Evolutionary conservation across 305 asterid genomes (phyloP).

Genomic region (Fraxinus nigra): DNA sequence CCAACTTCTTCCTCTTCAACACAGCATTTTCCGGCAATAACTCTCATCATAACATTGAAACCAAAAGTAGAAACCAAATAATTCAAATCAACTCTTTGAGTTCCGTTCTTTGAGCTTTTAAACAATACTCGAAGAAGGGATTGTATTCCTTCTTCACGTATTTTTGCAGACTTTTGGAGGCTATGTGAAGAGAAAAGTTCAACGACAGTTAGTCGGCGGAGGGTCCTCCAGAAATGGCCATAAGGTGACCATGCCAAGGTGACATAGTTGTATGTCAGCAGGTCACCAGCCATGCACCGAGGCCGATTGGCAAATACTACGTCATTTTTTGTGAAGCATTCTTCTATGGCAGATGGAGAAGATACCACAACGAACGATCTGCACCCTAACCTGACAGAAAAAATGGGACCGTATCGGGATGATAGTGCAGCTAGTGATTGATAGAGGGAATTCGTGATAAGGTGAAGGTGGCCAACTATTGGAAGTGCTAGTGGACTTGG

Average conservation of each 20-base stretch:
- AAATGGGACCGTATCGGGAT: conserved; percentile 32
- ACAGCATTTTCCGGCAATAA: conserved; percentile 38
- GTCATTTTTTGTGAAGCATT: conserved; percentile 49
- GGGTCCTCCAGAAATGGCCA: conserved; percentile 34
- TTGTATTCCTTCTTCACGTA: conserved; percentile 27
- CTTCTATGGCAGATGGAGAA: conserved; percentile 42
- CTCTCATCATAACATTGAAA: conserved; percentile 30
- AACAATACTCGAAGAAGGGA: conserved; percentile 19
- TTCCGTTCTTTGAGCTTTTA: neutral
- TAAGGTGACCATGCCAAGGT: conserved; percentile 21
- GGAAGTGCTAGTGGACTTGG: conserved; percentile 42
- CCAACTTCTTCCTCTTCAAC: conserved; percentile 28
- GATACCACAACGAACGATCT: conserved; percentile 32
- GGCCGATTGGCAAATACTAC: conserved; percentile 47
- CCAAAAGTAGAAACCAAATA: conserved; percentile 18
- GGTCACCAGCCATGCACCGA: conserved; percentile 29
- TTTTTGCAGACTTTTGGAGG: conserved; percentile 27
- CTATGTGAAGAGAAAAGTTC: conserved; percentile 41
- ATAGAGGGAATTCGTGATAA: conserved; percentile 33
- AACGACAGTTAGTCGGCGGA: conserved; percentile 29
- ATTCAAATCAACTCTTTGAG: conserved; percentile 28
- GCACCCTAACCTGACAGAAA: conserved; percentile 36
- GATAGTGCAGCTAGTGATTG: conserved; percentile 29
- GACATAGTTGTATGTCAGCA: conserved; percentile 31
- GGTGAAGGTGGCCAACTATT: conserved; percentile 43